Evolutionary conservation across 1,284 basidiomycete species (phyloP), one percentile per base, ranked within the genome.

Genomic region (Austroboletus rostrupii): DNA sequence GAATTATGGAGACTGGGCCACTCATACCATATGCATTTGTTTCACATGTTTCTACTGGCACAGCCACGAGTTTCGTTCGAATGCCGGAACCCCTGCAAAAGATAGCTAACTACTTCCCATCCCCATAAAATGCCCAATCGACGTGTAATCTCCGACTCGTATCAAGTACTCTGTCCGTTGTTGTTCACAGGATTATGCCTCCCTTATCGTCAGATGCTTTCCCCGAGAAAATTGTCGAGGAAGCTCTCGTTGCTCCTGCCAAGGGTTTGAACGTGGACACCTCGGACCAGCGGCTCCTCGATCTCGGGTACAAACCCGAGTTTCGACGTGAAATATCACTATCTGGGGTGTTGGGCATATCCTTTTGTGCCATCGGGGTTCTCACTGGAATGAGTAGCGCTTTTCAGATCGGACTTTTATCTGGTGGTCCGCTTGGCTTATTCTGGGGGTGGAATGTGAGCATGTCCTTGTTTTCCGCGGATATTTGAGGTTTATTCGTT

Each of bases 381-480:
- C 67, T 82, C 16, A 81, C 79, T 5, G 79, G 80, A 26, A 81
- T 80, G 78, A 78, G 76, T 45, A 79, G 72, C 43, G 74, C 75
- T 1, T 80, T 81, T 55, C 80, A 82, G 58, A 80, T 80, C 0
- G 79, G 80, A 0, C 62, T 80, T 31, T 79, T 81, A 61, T 78
- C 77, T 31, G 80, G 80, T 4, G 80, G 80, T 3, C 80, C 80
- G 4, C 61, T 81, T 31, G 78, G 80, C 1, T 60, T 81, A 53
- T 82, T 82, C 58, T 82, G 79, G 79, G 80, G 78, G n/a, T 82
- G 80, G 80, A 81, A 81, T 60, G 80, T 81, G 55, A 54, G 75
- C 67, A 31, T 32, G 11, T 6, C 31, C 36, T 10, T 16, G 26
- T 31, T 29, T 40, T 28, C 14, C 39, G n/a, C 28, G 21, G 6